Base-by-base conservation (phyloP, 139 green algal genomes). In the Tetraselmis chui region DNA sequence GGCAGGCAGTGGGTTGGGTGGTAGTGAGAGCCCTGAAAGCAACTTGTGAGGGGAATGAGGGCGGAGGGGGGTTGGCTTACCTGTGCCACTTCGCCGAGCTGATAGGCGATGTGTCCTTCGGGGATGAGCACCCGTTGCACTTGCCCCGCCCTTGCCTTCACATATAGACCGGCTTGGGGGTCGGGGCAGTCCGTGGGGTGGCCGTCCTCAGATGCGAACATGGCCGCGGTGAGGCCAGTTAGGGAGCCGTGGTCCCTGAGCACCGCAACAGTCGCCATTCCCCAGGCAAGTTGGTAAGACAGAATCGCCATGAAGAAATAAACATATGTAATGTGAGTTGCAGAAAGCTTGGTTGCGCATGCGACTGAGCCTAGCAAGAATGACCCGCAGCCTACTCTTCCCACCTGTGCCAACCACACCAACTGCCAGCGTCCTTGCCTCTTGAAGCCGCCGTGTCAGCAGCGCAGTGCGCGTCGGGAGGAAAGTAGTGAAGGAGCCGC, bases 401-500 rank as follows among this genome's bases (percentile, higher is more conserved):
- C 11, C 45, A 67, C 45, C 45, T 67, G 45, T 80, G 77, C 77
- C 23, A 31, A 29, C 77, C 77, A 29, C 77, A 80, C 77, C 77
- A 80, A 29, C 32, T 58, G n/a, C n/a, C n/a, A 2, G 29, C 45
- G 45, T 18, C 45, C n/a, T 30, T 31, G 29, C 32, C 27, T 2
- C 58, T 29, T 32, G 2, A 2, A 32, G 2, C 29, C 77, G 24
- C 77, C 28, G 11, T 18, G 45, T 67, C 45, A 25, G 45, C 45
- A 5, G 18, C 45, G 45, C 45, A 5, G 45, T 18, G 2, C 2
- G 28, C 58, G 2, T 27, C 5, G 2, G 77, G 77, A 23, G 77
- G 77, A 18, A 80, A 80, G 77, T 80, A 80, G 77, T 80, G 77
- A 23, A 80, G 29, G 2, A 80, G 77, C 77, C 77, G 31, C 29